Evolutionary conservation across 371 early-diverging fungal genomes (phyloP), one percentile per base, ranked within the genome.

Genomic region (Mucor ambiguus): DNA sequence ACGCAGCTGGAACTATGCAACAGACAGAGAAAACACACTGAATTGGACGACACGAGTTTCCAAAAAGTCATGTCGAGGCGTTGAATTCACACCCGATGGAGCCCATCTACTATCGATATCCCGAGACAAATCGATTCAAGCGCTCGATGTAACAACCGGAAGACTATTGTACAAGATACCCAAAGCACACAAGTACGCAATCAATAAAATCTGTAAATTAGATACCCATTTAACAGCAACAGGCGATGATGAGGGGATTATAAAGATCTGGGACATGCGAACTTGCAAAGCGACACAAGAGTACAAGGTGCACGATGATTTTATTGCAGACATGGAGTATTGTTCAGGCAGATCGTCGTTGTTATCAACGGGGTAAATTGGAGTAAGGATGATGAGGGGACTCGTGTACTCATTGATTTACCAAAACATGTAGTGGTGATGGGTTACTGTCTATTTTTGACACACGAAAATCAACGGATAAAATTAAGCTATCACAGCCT

Each of bases 381-480:
- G 41, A 44, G 33, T 6, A 44, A 30, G 7, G 20, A 26, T 8
- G 37, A 37, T 46, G 26, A 33, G 18, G 18, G 28, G 6, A 16
- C 20, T 12, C 8, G 28, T 35, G 32, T 38, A 41, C 35, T 29
- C 35, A 58, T 16, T 28, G 26, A 37, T 46, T 22, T 18, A 4
- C 43, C 48, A 49, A 73, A 94, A 2, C 7, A 12, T 41, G 12
- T 24, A 49, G 49, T 59, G 96, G 93, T 12, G 97, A 96, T 76
- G 97, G 97, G 1, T 85, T 81, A 41, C 77, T 97, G 64, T 90
- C 95, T 14, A 88, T 93, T 11, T 92, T 85, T 67, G 97, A 97
- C 69, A 82, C 92, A 43, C 86, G 95, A 56, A 92, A 91, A 67
- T 68, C 84, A 20, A 58, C 49, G 29, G 88, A 87, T 54, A 84